Percentiles rank a stretch among this genome's conserved stretches.
Conservation (phyloP, 805 yeast genomes). For the Naumovozyma dairenensis region DNA sequence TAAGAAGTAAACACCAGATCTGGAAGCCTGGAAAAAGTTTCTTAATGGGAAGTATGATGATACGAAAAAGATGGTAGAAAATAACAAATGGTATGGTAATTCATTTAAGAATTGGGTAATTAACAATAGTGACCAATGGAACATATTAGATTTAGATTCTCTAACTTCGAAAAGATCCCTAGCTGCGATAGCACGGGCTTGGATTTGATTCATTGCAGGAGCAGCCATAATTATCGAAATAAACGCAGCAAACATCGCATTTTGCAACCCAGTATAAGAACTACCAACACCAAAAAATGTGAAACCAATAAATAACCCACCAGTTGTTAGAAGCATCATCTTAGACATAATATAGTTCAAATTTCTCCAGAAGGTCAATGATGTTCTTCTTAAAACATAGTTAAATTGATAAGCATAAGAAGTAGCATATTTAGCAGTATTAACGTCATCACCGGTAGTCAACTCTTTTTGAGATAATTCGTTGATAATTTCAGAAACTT, state of each 20-base stretch:
- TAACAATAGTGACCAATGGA: slow-evolving; percentile 33
- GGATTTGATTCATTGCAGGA: slow-evolving; percentile 34
- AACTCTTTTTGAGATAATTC: slow-evolving; percentile 25
- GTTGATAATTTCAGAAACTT: slow-evolving; percentile 39
- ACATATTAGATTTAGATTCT: slow-evolving; percentile 34
- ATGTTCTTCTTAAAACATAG: slow-evolving; percentile 26
- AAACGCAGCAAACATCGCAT: slow-evolving; percentile 31
- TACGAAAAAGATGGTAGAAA: slow-evolving; percentile 28
- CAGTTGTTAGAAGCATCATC: slow-evolving; percentile 33
- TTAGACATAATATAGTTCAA: slow-evolving; percentile 35
- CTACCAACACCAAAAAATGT: slow-evolving; percentile 44
- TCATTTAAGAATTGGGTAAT: slow-evolving; percentile 30
- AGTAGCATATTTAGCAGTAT: slow-evolving; percentile 15
- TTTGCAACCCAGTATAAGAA: slow-evolving; percentile 34
- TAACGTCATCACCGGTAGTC: slow-evolving; percentile 6
- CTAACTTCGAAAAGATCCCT: slow-evolving; percentile 35
- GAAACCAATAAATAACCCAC: slow-evolving; percentile 44
- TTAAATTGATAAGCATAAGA: slow-evolving; percentile 25
- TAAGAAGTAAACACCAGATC: slow-evolving; percentile 44
- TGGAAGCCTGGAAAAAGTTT: slow-evolving; percentile 23
- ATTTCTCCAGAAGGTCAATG: slow-evolving; percentile 30
- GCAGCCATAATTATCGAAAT: slow-evolving; percentile 32
- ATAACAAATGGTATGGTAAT: slow-evolving; percentile 27
- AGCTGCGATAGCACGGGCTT: slow-evolving; percentile 29
- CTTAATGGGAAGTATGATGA: slow-evolving; percentile 34